phyloP scores from a whole-genome alignment of 805 yeast species.

The Diddensiella caesifluorescens region DNA sequence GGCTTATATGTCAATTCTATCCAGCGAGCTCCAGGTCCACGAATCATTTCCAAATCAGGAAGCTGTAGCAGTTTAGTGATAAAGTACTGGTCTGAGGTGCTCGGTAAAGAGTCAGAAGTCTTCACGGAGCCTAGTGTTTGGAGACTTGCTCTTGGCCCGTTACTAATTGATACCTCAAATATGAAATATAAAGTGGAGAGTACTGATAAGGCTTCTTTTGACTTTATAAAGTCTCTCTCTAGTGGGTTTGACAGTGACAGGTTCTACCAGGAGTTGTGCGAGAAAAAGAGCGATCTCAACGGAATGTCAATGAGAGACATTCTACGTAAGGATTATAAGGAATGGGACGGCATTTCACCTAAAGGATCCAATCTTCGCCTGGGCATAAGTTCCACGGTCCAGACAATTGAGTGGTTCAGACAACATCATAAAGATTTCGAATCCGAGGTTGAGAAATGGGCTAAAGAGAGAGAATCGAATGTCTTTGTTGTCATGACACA shows the following conservation, averaged over 20 bases:
- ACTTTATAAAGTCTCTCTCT: constrained; percentile 31
- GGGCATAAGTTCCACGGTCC: constrained; percentile 76
- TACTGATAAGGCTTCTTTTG: constrained; percentile 47
- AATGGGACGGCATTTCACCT: constrained; percentile 39
- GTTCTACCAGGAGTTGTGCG: constrained; percentile 35
- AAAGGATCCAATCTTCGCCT: constrained; percentile 34
- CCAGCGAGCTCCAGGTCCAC: constrained; percentile 39
- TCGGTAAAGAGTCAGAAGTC: constrained; percentile 15
- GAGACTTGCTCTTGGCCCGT: constrained; percentile 56
- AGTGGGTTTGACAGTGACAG: constrained; percentile 19
- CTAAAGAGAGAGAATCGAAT: constrained; percentile 34
- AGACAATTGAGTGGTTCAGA: constrained; percentile 51
- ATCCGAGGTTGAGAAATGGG: constrained; percentile 29
- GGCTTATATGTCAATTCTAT: constrained; percentile 40
- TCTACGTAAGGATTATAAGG: constrained; percentile 79
- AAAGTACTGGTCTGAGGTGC: constrained; percentile 42
- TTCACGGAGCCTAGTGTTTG: constrained; percentile 29
- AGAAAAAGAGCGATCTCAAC: constrained; percentile 55
- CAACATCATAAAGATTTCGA: constrained; percentile 28
- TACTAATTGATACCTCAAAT: constrained; percentile 70
- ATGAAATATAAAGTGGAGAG: constrained; percentile 55
- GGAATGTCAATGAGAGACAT: constrained; percentile 60
- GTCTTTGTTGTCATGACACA: constrained; percentile 47
- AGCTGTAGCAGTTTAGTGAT: constrained; percentile 77
- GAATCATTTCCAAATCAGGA: constrained; percentile 59